A percentile compares a stretch with the other conserved stretches of the same genome.
phyloP scores from a whole-genome alignment of 352 stramenopile genomes.

The Phytophthora cactorum region DNA sequence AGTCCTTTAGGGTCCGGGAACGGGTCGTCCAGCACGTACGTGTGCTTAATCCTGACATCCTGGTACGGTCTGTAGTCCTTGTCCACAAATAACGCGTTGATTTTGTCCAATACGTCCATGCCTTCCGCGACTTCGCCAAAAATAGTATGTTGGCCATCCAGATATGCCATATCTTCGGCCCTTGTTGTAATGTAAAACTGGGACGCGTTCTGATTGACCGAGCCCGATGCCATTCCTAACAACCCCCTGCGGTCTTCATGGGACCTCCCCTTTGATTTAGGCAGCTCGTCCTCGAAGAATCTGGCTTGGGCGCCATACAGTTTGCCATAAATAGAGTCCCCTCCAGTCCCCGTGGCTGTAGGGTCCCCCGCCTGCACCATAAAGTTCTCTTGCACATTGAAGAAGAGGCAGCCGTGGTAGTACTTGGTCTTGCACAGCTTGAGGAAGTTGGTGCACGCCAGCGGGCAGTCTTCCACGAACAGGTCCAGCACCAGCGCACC shows the following conservation, averaged over 20 bases:
- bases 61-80: slow-evolving; percentile 95
- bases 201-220: slow-evolving; percentile 80
- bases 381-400: slow-evolving; percentile 97
- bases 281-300: slow-evolving; percentile 85
- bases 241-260: slow-evolving; percentile 67
- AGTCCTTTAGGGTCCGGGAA: slow-evolving; percentile 79
- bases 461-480: slow-evolving; percentile 83
- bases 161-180: slow-evolving; percentile 88
- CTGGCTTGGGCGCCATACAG: slow-evolving; percentile 86
- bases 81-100: slow-evolving; percentile 96
- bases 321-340: slow-evolving; percentile 94
- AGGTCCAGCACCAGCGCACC: slow-evolving; percentile 93
- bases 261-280: slow-evolving; percentile 35
- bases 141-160: slow-evolving; percentile 92
- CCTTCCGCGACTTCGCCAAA: slow-evolving; percentile 94
- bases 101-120: slow-evolving; percentile 94
- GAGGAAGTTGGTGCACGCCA: slow-evolving; percentile 93
- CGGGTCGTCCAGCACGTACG: slow-evolving; percentile 86
- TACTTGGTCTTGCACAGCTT: slow-evolving; percentile 96
- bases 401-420: slow-evolving; percentile 95
- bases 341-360: slow-evolving; percentile 94
- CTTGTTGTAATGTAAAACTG: slow-evolving; percentile 98
- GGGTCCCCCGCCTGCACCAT: slow-evolving; percentile 92
- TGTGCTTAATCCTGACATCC: slow-evolving; percentile 97
- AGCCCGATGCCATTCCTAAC: slow-evolving; percentile 88